Conservation (phyloP, 2,329 filamentous ascomycete species). For the Alternaria burnsii region DNA sequence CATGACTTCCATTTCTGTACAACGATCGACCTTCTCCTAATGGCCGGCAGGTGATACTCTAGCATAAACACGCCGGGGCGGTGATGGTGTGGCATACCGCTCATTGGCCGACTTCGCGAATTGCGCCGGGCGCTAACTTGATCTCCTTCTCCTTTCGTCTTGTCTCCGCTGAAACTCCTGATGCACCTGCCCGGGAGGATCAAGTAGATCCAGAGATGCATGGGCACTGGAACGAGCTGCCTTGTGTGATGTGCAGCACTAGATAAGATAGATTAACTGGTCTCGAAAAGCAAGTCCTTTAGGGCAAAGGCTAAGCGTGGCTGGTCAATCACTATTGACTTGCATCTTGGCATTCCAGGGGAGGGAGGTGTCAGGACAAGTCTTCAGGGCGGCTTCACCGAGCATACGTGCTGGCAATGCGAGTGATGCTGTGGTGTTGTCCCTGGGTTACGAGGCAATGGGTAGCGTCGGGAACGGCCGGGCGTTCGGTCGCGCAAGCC, state of each 20-base stretch:
- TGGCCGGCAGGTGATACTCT: constrained; percentile 16
- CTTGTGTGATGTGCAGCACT: constrained; percentile 6
- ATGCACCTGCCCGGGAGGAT: constrained; percentile 24
- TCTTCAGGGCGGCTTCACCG: not conserved
- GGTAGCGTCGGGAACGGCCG: not conserved
- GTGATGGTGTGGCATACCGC: constrained; percentile 3
- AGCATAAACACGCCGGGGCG: constrained; percentile 3
- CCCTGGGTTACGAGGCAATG: not conserved
- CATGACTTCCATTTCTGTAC: not conserved
- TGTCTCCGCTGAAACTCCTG: constrained; percentile 18
- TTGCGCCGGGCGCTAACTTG: constrained; percentile 22
- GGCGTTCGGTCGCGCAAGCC: not conserved
- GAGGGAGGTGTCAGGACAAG: not conserved
- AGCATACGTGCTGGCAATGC: not conserved
- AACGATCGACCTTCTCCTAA: constrained; percentile 19
- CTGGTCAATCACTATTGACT: constrained; percentile 17
- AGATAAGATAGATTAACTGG: constrained; percentile 25
- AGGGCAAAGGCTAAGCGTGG: constrained; percentile 5
- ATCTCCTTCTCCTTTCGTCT: constrained; percentile 26
- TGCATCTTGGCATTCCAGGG: constrained; percentile 8
- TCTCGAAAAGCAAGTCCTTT: constrained; percentile 15
- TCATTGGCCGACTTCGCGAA: constrained; percentile 21
- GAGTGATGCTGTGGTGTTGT: not conserved
- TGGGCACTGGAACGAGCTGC: constrained; percentile 3
- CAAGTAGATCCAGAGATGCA: constrained; percentile 15